Base-by-base conservation (phyloP, 2,329 filamentous ascomycete species). In the Microdochium paspali region DNA sequence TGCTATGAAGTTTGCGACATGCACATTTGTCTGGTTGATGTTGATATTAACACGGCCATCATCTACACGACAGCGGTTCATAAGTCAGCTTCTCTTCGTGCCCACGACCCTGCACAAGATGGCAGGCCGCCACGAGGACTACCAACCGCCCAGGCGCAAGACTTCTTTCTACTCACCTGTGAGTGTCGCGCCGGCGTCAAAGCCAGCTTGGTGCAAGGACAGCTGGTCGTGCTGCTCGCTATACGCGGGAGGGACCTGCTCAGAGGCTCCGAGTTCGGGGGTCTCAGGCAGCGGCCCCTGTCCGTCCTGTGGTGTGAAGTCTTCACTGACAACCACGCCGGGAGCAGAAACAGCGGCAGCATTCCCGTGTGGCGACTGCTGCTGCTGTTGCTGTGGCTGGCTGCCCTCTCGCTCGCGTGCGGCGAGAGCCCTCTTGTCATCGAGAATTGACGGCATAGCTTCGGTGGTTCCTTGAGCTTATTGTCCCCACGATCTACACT, bases 31-130 rank as follows among this genome's bases (percentile, higher is more conserved):
- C 61, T 89, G 83, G 58, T 84, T 82, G 66, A 93, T 87, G 52
- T 82, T 83, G 67, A 93, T 89, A 58, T 89, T 82, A 56, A 93
- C 75, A 58, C 88, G 80, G 23, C 87, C 87, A 66, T 90, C 84
- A 50, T 79, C 85, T 81, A 46, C 21, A 24, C n/a, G 20, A 23
- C n/a, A 39, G n/a, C n/a, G n/a, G 23, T 13, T 43, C 39, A 46
- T 48, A 44, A 45, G 28, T 46, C 20, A 18, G 43, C 57, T 48
- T n/a, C n/a, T n/a, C n/a, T n/a, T n/a, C n/a, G n/a, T n/a, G n/a
- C n/a, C n/a, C n/a, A n/a, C n/a, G n/a, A n/a, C n/a, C n/a, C n/a
- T n/a, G n/a, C n/a, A n/a, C n/a, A n/a, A n/a, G n/a, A n/a, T n/a
- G n/a, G n/a, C n/a, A n/a, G n/a, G n/a, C n/a, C n/a, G n/a, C n/a